phyloP scores from a whole-genome alignment of 495 filamentous ascomycete species.

The Tuber umbilicatum region DNA sequence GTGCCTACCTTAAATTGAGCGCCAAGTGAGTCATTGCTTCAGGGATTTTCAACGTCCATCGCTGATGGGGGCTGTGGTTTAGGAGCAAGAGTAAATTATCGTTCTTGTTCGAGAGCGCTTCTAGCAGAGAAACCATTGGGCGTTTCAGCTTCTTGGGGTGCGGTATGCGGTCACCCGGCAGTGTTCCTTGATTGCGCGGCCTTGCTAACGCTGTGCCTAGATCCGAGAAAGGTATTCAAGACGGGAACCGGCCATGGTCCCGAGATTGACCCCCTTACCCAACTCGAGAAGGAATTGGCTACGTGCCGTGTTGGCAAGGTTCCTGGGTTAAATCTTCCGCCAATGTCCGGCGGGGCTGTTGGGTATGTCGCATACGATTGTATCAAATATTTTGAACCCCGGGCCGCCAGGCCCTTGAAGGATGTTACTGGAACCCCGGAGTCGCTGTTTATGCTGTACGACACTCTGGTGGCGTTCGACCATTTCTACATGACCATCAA shows the following conservation, averaged over 20 bases:
- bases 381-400: conserved; percentile 93
- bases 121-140: conserved; percentile 81
- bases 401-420: conserved; percentile 75
- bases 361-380: conserved; percentile 98
- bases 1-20: conserved; percentile 83
- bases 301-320: conserved; percentile 70
- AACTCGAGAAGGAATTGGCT: conserved; percentile 70
- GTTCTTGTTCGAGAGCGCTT: conserved; percentile 91
- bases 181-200: conserved; percentile 1
- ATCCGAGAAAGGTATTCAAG: conserved; percentile 76
- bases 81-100: conserved; percentile 58
- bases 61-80: conserved; percentile 1
- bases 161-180: conserved; percentile 46
- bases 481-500: conserved; percentile 89
- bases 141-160: conserved; percentile 92
- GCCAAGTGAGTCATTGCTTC: conserved; percentile 54
- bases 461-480: conserved; percentile 91
- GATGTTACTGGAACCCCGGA: conserved; percentile 85
- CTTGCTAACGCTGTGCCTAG: conserved; percentile 43
- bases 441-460: conserved; percentile 94
- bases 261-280: conserved; percentile 71
- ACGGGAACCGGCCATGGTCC: conserved; percentile 82
- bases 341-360: conserved; percentile 82
- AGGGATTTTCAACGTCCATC: neutral
- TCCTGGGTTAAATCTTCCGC: conserved; percentile 71